Conservation (phyloP, 495 filamentous ascomycete genomes). For the Lophiostoma macrostomum region DNA sequence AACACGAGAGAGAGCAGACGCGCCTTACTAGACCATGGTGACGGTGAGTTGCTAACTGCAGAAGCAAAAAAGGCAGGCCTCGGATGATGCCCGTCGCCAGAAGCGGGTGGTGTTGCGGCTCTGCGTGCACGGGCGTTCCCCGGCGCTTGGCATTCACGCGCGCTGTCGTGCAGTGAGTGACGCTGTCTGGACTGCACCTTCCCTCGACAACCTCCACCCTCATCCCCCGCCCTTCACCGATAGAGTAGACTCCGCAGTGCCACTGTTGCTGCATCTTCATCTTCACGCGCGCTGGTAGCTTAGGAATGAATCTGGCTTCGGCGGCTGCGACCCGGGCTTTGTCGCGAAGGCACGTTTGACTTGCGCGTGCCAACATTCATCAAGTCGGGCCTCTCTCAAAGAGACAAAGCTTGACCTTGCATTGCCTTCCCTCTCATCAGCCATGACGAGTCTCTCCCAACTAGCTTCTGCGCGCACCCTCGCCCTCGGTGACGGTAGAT, state of each 20-base stretch:
- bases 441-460: constrained; percentile 47
- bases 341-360: constrained; percentile 22
- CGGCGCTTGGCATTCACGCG: no score
- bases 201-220: not conserved
- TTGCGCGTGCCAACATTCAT: constrained; percentile 21
- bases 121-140: constrained; percentile 10
- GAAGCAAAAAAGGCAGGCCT: not conserved
- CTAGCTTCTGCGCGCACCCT: constrained; percentile 84
- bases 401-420: constrained; percentile 11
- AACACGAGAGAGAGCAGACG: not conserved
- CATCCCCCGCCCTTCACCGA: constrained; percentile 5
- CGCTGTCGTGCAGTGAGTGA: no score
- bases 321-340: constrained; percentile 11
- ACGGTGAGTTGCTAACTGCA: constrained; percentile 1
- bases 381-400: constrained; percentile 16
- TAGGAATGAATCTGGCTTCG: constrained; percentile 5
- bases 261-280: constrained; percentile 4
- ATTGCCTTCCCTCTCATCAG: constrained; percentile 15
- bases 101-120: constrained; percentile 20
- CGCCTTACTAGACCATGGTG: constrained; percentile 31
- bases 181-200: not conserved
- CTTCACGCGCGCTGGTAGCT: no score
- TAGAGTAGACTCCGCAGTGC: no score
- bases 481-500: constrained; percentile 73
- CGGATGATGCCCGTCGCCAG: not conserved